These are phyloP conservation scores for Schizosaccharomyces japonicus DNA, from an alignment of 805 yeast species.

Conservation along the genomic window DNA sequence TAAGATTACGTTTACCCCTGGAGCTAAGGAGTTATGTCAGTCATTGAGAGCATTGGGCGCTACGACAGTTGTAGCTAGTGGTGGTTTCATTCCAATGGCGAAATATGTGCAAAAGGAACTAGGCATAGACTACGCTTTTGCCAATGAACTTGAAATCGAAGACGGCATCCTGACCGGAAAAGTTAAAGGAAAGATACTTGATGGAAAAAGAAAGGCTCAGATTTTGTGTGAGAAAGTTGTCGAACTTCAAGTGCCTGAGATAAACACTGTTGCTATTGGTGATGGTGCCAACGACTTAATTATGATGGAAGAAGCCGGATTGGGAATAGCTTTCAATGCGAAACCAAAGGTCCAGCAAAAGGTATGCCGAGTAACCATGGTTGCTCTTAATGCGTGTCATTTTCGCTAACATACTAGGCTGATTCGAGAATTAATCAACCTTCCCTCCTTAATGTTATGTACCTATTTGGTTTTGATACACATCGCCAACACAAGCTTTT, in stretches of 20 bases:
- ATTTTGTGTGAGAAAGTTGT: conserved; percentile 38
- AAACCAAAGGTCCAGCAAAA: conserved; percentile 64
- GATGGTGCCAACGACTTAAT: conserved; percentile 92
- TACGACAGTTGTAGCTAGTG: conserved; percentile 68
- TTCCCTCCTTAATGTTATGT: conserved; percentile 51
- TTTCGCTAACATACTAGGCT: conserved; percentile 20
- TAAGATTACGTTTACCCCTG: conserved; percentile 56
- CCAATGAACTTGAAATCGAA: conserved; percentile 29
- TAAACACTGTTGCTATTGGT: conserved; percentile 10
- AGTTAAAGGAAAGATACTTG: conserved; percentile 60
- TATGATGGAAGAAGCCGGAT: conserved; percentile 63
- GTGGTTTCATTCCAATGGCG: conserved; percentile 86
- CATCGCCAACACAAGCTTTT: not conserved
- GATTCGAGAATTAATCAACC: conserved; percentile 58
- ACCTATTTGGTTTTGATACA: conserved; percentile 36
- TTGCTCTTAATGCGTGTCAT: not conserved
- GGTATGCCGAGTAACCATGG: not conserved
- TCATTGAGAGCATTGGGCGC: conserved; percentile 39
- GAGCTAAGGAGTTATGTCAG: conserved; percentile 48
- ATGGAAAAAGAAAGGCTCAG: conserved; percentile 62
- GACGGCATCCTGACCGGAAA: conserved; percentile 40
- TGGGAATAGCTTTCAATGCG: conserved; percentile 75
- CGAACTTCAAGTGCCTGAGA: conserved; percentile 27
- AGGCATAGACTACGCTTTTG: conserved; percentile 67
- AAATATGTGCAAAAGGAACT: conserved; percentile 40